Evolutionary conservation across 2,329 filamentous ascomycete genomes (phyloP).

Genomic region (Trichophyton benhamiae): DNA sequence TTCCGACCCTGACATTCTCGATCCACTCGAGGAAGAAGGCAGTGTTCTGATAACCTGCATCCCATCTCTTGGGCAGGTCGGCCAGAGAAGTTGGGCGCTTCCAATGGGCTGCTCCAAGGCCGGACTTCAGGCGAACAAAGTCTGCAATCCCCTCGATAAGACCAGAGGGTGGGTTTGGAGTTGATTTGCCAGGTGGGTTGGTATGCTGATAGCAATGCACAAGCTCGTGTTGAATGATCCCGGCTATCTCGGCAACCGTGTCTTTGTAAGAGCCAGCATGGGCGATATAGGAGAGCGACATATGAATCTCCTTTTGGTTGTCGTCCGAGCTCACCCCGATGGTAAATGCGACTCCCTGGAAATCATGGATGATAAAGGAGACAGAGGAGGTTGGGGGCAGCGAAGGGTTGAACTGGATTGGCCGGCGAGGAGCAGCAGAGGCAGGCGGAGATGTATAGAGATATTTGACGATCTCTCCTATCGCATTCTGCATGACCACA

Average conservation of each 20-base stretch:
- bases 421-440: slow-evolving; percentile 12
- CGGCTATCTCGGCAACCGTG: slow-evolving; percentile 52
- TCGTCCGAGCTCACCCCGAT: slow-evolving; percentile 63
- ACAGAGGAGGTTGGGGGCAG: slow-evolving; percentile 65
- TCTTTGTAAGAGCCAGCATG: slow-evolving; percentile 17
- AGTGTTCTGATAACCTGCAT: slow-evolving; percentile 79
- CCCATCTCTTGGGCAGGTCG: slow-evolving; percentile 55
- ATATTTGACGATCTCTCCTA: slow-evolving; percentile 55
- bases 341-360: slow-evolving; percentile 82
- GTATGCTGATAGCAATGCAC: slow-evolving; percentile 91
- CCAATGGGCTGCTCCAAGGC: slow-evolving; percentile 74
- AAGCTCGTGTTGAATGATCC: slow-evolving; percentile 81
- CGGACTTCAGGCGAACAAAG: slow-evolving; percentile 69
- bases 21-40: slow-evolving; percentile 84
- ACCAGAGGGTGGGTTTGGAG: slow-evolving; percentile 47
- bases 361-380: slow-evolving; percentile 65
- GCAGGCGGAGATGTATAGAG: slow-evolving; percentile 48
- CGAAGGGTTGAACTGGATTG: slow-evolving; percentile 20
- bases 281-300: slow-evolving; percentile 64
- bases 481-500: slow-evolving; percentile 47
- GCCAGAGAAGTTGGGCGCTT: slow-evolving; percentile 38
- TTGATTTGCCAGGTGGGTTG: slow-evolving; percentile 32
- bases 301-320: slow-evolving; percentile 88
- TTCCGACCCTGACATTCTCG: slow-evolving; percentile 57
- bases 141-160: slow-evolving; percentile 87